These are phyloP conservation scores for Leccinum rimulosum DNA, from an alignment of 768 basidiomycete genomes.

Conservation along the genomic window DNA sequence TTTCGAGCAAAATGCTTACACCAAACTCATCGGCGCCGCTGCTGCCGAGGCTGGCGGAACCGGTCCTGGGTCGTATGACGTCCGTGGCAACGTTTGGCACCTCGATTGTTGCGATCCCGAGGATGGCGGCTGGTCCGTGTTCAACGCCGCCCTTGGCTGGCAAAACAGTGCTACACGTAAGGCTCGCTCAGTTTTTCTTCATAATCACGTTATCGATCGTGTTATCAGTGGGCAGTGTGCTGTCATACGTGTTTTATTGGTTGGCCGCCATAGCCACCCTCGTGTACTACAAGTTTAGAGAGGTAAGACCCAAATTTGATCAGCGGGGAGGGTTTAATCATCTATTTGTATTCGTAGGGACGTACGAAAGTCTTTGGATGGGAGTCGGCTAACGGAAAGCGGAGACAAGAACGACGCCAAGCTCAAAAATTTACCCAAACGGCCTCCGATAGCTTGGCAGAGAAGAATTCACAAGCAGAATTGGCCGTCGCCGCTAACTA, in stretches of 20 bases:
- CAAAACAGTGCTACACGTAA: slow-evolving; percentile 74
- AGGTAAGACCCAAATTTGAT: slow-evolving; percentile 34
- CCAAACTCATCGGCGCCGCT: slow-evolving; percentile 65
- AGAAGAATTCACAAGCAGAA: not conserved
- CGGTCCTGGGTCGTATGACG: slow-evolving; percentile 83
- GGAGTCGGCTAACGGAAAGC: slow-evolving; percentile 49
- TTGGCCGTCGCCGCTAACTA: not conserved
- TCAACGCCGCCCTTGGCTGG: slow-evolving; percentile 87
- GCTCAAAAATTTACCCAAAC: not conserved
- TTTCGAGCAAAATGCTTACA: slow-evolving; percentile 70
- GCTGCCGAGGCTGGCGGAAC: slow-evolving; percentile 65
- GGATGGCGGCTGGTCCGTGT: slow-evolving; percentile 71
- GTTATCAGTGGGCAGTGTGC: slow-evolving; percentile 62
- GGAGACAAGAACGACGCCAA: slow-evolving; percentile 31
- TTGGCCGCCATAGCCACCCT: slow-evolving; percentile 70
- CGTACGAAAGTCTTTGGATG: slow-evolving; percentile 58
- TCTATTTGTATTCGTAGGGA: slow-evolving; percentile 39
- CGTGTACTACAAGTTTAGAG: slow-evolving; percentile 62
- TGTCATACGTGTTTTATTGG: slow-evolving; percentile 95
- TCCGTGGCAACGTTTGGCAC: slow-evolving; percentile 86
- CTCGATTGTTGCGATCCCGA: slow-evolving; percentile 76
- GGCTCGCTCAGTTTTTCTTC: slow-evolving; percentile 3
- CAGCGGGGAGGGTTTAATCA: not conserved
- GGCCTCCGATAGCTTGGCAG: not conserved
- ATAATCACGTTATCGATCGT: not conserved